phyloP scores from a whole-genome alignment of 768 basidiomycete species.

The Boletus subcaerulescens region DNA sequence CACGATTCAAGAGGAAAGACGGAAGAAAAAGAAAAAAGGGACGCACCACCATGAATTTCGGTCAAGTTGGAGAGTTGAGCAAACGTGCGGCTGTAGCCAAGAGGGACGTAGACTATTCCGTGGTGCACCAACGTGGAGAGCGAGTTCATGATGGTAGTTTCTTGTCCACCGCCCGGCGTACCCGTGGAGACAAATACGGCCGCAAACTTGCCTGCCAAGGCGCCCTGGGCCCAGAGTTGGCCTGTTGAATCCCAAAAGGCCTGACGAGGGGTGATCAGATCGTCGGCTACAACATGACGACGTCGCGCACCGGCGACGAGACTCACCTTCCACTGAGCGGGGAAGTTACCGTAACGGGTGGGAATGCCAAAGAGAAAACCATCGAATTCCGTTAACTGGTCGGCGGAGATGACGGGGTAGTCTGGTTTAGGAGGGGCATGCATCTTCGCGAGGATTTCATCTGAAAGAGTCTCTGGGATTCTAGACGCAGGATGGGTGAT shows the following conservation, averaged over 20 bases:
- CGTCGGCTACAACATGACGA: too few species aligned
- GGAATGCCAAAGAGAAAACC: constrained; percentile 76
- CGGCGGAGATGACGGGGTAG: constrained; percentile 64
- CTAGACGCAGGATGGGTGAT: constrained; percentile 33
- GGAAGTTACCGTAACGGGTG: constrained; percentile 78
- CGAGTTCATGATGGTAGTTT: constrained; percentile 48
- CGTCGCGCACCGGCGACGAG: too few species aligned
- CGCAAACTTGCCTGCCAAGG: constrained; percentile 73
- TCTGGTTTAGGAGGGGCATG: constrained; percentile 66
- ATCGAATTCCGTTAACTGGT: constrained; percentile 54
- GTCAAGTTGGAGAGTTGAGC: constrained; percentile 36
- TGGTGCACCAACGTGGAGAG: constrained; percentile 68
- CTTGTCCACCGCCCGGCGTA: constrained; percentile 77
- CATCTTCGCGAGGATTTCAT: constrained; percentile 65
- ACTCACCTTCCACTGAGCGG: constrained; percentile 76
- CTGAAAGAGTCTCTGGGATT: constrained; percentile 74
- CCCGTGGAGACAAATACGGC: constrained; percentile 73
- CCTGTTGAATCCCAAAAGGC: constrained; percentile 79
- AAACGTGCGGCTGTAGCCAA: constrained; percentile 59
- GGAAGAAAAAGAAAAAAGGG: too few species aligned
- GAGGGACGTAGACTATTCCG: constrained; percentile 70
- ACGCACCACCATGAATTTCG: constrained; percentile 59
- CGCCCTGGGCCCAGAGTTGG: constrained; percentile 55
- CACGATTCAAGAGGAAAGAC: too few species aligned
- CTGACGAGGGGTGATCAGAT: constrained; percentile 29